Conservation (phyloP, 306 rosid species). For the Rosa multiflora region DNA sequence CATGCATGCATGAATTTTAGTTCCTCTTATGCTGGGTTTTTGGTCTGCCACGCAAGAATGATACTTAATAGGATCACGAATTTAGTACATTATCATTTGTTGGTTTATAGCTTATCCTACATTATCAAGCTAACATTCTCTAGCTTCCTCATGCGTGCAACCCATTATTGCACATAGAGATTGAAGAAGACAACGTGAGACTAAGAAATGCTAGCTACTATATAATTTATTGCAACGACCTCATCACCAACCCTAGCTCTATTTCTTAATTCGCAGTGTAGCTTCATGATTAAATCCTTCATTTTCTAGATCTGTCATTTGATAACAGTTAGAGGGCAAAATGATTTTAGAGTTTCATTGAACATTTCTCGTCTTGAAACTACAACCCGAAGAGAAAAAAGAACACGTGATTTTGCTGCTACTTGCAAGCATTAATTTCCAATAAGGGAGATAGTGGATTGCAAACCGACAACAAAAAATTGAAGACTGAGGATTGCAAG, state of each 20-base stretch:
- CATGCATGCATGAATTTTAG: slow-evolving; percentile 6
- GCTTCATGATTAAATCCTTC: not conserved
- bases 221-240: not conserved
- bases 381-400: too few species aligned
- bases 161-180: not conserved
- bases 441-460: not conserved
- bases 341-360: not conserved
- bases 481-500: not conserved
- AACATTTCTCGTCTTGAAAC: not conserved
- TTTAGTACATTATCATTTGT: not conserved
- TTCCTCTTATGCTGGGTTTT: not conserved
- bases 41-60: not conserved
- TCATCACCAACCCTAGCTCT: not conserved
- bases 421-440: not conserved
- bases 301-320: not conserved
- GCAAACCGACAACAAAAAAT: not conserved
- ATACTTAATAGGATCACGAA: not conserved
- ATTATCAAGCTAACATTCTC: not conserved
- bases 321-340: not conserved
- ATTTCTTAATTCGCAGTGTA: not conserved
- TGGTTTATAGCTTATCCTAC: not conserved
- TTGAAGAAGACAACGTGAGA: not conserved
- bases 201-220: not conserved
- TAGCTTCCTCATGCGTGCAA: not conserved
- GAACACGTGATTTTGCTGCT: not conserved